Percentiles rank a stretch among this genome's conserved stretches.
These are phyloP conservation scores for Beauveria pseudobassiana DNA, from an alignment of 2,329 filamentous ascomycete species.

Conservation along the genomic window DNA sequence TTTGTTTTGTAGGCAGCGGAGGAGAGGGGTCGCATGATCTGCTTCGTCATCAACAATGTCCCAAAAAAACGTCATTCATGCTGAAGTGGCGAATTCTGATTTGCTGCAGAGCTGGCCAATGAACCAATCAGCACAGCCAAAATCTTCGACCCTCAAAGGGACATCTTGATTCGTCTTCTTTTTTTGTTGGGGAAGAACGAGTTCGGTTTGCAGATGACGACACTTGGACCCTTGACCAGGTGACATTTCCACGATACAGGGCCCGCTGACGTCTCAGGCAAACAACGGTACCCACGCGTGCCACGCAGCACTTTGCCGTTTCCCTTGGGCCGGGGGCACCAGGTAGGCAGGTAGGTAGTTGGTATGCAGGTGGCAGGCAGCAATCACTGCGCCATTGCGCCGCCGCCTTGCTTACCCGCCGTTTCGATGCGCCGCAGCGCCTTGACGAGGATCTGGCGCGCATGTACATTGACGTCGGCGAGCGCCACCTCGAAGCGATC, in stretches of 20 bases:
- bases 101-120: neutral
- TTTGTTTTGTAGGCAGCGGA: too few relatives aligned
- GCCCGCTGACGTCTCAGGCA: too few relatives aligned
- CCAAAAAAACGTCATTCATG: neutral
- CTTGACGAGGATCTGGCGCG: constrained; percentile 38
- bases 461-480: constrained; percentile 43
- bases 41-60: neutral
- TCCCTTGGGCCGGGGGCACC: too few relatives aligned
- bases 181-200: neutral
- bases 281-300: too few relatives aligned
- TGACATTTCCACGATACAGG: neutral
- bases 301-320: too few relatives aligned
- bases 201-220: neutral
- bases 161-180: neutral
- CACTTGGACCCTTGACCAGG: neutral
- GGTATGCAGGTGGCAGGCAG: neutral
- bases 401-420: neutral
- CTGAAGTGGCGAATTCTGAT: neutral
- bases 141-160: too few relatives aligned
- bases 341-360: too few relatives aligned
- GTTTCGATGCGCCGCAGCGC: constrained; percentile 21
- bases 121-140: neutral
- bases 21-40: too few relatives aligned
- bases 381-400: neutral
- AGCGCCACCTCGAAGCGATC: constrained; percentile 52